Percentiles rank a stretch among this genome's conserved stretches.
Conservation (phyloP, 2,329 filamentous ascomycete species). For the Proliferodiscus dingleyae region DNA sequence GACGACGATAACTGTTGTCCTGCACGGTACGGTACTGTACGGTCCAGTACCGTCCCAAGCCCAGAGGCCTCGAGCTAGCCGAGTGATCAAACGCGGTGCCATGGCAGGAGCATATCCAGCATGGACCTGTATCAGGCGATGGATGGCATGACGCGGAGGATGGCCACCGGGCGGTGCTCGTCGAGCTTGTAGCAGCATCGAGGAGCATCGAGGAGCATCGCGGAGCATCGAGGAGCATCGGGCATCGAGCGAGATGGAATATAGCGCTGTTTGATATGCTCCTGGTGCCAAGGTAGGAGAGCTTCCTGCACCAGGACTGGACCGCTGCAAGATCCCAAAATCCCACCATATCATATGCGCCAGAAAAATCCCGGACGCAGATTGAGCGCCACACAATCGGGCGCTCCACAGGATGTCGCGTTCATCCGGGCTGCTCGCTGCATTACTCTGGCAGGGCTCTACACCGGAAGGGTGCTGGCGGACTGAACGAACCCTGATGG, state of each 20-base stretch:
- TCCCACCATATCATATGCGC: neutral
- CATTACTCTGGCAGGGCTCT: conserved; percentile 8
- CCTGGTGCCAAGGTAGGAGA: conserved; percentile 9
- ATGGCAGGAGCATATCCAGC: conserved; percentile 7
- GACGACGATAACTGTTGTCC: conserved; percentile 1
- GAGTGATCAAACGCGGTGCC: conserved; percentile 12
- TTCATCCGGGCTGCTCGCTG: conserved; percentile 16
- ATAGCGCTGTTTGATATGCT: conserved; percentile 11
- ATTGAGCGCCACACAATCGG: conserved; percentile 13
- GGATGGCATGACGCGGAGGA: conserved; percentile 1
- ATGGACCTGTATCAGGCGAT: conserved; percentile 9
- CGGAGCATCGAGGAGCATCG: no score
- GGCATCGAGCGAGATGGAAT: conserved; percentile 1
- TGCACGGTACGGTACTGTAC: no score
- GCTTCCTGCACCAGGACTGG: neutral
- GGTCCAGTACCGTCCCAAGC: no score
- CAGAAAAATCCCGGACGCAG: neutral
- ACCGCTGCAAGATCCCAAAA: neutral
- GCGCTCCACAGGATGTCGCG: conserved; percentile 1
- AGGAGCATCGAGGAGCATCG: no score
- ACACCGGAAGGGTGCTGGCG: conserved; percentile 7
- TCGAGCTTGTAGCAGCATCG: no score
- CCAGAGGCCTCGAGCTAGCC: neutral
- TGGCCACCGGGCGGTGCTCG: conserved; percentile 7
- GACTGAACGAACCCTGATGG: conserved; percentile 15